Base-by-base conservation (phyloP, 2,329 filamentous ascomycete genomes). In the Claviceps africana region DNA sequence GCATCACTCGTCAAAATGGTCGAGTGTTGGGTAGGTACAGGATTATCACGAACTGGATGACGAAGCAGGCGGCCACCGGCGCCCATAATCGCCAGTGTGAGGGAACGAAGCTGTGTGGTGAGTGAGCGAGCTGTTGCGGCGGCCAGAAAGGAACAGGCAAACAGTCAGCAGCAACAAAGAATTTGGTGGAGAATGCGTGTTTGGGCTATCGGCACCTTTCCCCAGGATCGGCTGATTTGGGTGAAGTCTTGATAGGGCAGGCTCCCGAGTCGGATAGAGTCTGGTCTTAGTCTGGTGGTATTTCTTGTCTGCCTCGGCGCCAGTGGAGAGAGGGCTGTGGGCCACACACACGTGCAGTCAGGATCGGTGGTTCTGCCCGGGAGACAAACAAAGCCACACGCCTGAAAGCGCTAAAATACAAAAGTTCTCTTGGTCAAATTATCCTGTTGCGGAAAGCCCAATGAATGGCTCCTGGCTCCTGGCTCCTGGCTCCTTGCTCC, bases 391-490 rank as follows among this genome's bases (percentile, higher is more conserved):
- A 66, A 67, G 65, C 60, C 60, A 63, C 62, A 59, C 57, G 63
- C 58, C 61, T 60, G 60, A 61, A 63, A 61, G 57, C 59, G 60
- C 61, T 61, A 51, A 37, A 51, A 61, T 64, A 65, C 67, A 69
- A 69, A 69, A 69, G 67, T 69, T 65, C 65, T 66, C 56, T 68
- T 61, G 65, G 61, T 61, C 63, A 67, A 67, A 60, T 49, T 64
- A 65, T 59, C 64, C 63, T 51, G 59, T 60, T 62, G 62, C 58
- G 67, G 65, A 60, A 67, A 65, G 59, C 64, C 59, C 63, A 63
- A 61, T 60, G 62, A 54, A 57, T 57, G 57, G 61, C 58, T 59
- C 43, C 54, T 57, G 51, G 58, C 58, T 33, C 53, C 55, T 56
- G 53, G 51, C 50, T 52, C 47, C 4, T 15, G 13, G 13, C 13